These are phyloP conservation scores for Blumeria graminis DNA, from an alignment of 2,329 filamentous ascomycete species.

Conservation along the genomic window DNA sequence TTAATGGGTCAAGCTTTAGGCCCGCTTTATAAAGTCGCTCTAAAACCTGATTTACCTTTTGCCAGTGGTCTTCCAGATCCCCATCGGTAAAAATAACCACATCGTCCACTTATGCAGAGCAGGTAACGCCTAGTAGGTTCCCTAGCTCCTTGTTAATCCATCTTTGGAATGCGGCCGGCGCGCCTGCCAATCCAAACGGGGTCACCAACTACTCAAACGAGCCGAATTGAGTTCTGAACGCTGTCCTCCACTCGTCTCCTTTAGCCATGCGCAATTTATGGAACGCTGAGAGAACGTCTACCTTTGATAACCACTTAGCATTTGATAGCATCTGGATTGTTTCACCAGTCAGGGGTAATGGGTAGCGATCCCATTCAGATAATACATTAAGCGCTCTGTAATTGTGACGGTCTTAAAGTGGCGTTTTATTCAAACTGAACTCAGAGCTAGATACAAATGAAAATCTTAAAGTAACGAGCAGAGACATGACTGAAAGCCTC, in stretches of 20 bases:
- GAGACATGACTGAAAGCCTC: no score
- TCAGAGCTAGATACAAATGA: no score
- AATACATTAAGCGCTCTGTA: neutral
- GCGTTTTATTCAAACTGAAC: no score
- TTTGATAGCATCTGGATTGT: neutral
- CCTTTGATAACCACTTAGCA: neutral
- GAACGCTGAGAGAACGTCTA: neutral
- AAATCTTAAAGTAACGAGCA: no score
- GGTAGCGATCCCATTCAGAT: neutral
- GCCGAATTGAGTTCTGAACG: neutral
- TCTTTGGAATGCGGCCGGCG: neutral
- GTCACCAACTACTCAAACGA: constrained; percentile 1
- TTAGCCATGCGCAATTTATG: neutral
- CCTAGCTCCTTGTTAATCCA: neutral
- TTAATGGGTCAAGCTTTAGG: neutral
- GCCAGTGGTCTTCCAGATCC: neutral
- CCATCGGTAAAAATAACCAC: neutral
- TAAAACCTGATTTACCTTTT: neutral
- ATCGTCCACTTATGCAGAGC: neutral
- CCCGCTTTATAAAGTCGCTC: neutral
- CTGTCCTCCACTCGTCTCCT: neutral
- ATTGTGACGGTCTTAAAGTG: no score
- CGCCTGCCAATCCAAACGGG: neutral
- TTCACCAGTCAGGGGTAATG: neutral
- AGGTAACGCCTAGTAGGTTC: neutral